phyloP scores from a whole-genome alignment of 768 basidiomycete genomes.

The Amanita polypyramis region DNA sequence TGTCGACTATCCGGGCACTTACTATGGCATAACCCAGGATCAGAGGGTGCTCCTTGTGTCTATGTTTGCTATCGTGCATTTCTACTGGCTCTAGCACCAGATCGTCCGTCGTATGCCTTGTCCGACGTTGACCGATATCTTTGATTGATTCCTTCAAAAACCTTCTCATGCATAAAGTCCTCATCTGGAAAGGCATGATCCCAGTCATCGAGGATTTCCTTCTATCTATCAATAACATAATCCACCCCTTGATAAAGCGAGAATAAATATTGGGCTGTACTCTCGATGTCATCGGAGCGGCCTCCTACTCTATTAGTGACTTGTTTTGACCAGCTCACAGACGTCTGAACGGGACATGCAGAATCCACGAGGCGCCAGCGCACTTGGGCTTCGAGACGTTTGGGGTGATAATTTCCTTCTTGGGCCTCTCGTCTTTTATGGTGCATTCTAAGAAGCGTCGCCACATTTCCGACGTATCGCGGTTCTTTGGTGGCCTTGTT shows the following conservation, averaged over 20 bases:
- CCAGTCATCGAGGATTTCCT: neutral
- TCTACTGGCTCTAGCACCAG: neutral
- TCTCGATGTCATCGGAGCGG: conserved; percentile 2
- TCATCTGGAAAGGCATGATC: neutral
- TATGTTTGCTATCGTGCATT: conserved; percentile 1
- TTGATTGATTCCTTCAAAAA: neutral
- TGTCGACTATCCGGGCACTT: neutral
- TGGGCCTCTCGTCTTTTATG: neutral
- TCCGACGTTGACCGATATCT: conserved; percentile 1
- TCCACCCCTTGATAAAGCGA: neutral
- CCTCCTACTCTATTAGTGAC: neutral
- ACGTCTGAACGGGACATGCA: neutral
- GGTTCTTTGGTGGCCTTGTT: neutral
- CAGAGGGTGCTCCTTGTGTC: neutral
- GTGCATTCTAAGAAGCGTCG: conserved; percentile 1
- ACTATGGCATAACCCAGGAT: neutral
- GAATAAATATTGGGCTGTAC: neutral
- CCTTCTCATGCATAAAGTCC: neutral
- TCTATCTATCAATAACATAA: neutral
- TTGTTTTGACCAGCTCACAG: neutral
- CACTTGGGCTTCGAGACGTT: neutral
- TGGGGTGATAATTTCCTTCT: neutral
- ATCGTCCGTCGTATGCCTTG: neutral
- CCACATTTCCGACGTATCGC: neutral
- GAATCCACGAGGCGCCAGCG: neutral